Conservation (phyloP, 257 asterid species). For the Agastache rugosa region DNA sequence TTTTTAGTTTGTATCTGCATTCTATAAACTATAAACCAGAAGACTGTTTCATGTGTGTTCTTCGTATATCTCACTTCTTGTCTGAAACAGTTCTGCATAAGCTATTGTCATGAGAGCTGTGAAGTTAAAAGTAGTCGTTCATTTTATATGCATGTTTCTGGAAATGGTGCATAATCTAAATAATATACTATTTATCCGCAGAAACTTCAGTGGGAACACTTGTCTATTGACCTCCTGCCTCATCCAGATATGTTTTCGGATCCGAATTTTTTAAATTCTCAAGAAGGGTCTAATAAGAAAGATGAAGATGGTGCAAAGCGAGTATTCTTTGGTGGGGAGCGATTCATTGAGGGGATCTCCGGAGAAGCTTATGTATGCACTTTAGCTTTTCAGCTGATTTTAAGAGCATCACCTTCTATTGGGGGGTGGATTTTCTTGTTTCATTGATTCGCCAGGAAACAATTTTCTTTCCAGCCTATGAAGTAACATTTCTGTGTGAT, state of each 20-base stretch:
- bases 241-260: constrained; percentile 97
- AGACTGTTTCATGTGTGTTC: constrained; percentile 11
- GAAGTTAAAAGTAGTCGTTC: constrained; percentile 19
- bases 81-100: constrained; percentile 20
- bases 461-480: constrained; percentile 19
- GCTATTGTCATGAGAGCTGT: constrained; percentile 12
- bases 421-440: constrained; percentile 28
- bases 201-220: constrained; percentile 97
- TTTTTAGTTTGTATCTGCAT: constrained; percentile 29
- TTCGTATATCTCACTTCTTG: constrained; percentile 13
- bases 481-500: constrained; percentile 23
- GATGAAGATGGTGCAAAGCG: constrained; percentile 99
- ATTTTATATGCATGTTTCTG: constrained; percentile 18
- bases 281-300: constrained; percentile 67
- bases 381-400: constrained; percentile 36
- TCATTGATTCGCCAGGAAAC: constrained; percentile 22
- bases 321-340: constrained; percentile 96
- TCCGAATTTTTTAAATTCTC: constrained; percentile 58
- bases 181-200: constrained; percentile 41
- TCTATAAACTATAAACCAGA: constrained; percentile 15
- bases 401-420: constrained; percentile 29
- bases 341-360: constrained; percentile 92
- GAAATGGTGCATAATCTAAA: constrained; percentile 29
- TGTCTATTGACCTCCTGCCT: constrained; percentile 94
- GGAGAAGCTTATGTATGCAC: constrained; percentile 92